phyloP scores from a whole-genome alignment of 129 eudicot species.

The Daucus carota region DNA sequence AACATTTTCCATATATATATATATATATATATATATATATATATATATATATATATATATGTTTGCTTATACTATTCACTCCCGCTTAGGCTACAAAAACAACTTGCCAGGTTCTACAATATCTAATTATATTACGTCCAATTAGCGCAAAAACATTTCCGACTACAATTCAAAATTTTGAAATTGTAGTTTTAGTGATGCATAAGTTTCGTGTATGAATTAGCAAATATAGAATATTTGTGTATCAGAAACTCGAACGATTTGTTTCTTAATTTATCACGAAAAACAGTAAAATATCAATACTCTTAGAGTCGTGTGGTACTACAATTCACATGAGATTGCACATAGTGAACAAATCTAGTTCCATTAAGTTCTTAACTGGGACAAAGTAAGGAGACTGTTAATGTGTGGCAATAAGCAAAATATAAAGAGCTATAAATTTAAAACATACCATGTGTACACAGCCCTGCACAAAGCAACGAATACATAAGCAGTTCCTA shows the following conservation, averaged over 20 bases:
- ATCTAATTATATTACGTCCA: background rate
- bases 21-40: too few species aligned
- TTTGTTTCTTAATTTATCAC: background rate
- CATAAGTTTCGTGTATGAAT: too few species aligned
- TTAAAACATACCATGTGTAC: constrained; percentile 56
- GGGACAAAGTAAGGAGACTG: background rate
- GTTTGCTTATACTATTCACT: background rate
- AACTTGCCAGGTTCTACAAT: background rate
- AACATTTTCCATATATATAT: too few species aligned
- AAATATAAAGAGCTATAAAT: background rate
- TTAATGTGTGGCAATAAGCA: background rate
- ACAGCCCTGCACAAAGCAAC: constrained; percentile 71
- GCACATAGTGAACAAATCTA: background rate
- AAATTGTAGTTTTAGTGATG: background rate
- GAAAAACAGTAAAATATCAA: background rate
- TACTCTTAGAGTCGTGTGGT: background rate
- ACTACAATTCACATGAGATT: background rate
- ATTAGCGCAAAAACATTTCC: background rate
- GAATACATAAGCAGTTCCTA: constrained; percentile 67
- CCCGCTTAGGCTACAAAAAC: background rate
- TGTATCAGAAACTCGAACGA: background rate
- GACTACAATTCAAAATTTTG: background rate
- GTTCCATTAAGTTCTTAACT: background rate
- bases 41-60: too few species aligned
- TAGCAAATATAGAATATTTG: too few species aligned